Conservation (phyloP, 352 stramenopile species). For the Globisporangium middletonii region DNA sequence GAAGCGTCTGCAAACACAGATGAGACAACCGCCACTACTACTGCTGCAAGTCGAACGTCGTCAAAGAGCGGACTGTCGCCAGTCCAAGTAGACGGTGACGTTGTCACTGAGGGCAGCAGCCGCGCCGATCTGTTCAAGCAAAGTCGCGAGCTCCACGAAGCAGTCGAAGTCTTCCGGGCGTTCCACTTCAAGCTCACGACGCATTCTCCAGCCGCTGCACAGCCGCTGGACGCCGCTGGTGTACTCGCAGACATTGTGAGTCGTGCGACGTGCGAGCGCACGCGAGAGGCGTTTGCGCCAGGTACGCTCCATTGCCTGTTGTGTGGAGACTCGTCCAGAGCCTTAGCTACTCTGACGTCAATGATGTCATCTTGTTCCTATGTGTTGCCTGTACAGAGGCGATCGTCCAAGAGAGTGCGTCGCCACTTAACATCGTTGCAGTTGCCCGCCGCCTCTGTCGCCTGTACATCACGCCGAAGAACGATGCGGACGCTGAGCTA, state of each 20-base stretch:
- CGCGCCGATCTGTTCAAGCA: constrained; percentile 17
- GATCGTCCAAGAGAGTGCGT: not conserved
- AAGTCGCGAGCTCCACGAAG: constrained; percentile 49
- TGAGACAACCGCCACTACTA: not conserved
- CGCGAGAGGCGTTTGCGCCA: constrained; percentile 11
- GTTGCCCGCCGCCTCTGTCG: constrained; percentile 19
- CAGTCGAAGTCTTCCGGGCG: constrained; percentile 42
- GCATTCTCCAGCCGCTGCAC: not conserved
- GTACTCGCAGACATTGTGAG: constrained; percentile 1
- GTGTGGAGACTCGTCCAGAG: not conserved
- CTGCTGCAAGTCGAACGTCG: not conserved
- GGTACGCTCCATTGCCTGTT: not conserved
- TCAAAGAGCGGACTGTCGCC: too few species aligned
- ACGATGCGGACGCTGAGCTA: not conserved
- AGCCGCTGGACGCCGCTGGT: not conserved
- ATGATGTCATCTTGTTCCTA: not conserved
- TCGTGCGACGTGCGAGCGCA: constrained; percentile 8
- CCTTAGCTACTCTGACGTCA: not conserved
- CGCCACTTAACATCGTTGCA: not conserved
- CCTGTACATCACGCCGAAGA: constrained; percentile 10
- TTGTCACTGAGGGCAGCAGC: not conserved
- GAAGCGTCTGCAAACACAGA: too few species aligned
- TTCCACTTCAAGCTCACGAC: constrained; percentile 16
- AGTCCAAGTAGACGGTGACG: too few species aligned
- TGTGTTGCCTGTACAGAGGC: not conserved